phyloP scores from a whole-genome alignment of 1,284 basidiomycete genomes.

The Boletus sp. region DNA sequence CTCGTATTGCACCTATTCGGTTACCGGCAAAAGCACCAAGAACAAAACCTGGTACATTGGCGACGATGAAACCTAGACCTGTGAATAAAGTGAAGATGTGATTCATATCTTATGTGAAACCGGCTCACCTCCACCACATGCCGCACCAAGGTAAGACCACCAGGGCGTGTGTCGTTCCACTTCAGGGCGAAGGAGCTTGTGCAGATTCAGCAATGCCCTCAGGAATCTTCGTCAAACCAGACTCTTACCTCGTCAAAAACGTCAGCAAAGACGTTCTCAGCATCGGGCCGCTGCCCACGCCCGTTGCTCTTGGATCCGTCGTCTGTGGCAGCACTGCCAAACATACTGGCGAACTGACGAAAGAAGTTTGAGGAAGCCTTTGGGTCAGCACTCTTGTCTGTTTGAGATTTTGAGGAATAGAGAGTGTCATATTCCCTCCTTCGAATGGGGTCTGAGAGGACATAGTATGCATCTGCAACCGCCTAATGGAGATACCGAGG shows the following conservation, averaged over 20 bases:
- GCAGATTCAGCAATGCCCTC: constrained; percentile 10
- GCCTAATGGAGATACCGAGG: constrained; percentile 42
- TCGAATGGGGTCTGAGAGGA: constrained; percentile 79
- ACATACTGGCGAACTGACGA: constrained; percentile 71
- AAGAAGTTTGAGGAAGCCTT: constrained; percentile 73
- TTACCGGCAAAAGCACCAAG: constrained; percentile 82
- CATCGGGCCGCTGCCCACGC: constrained; percentile 57
- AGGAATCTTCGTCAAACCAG: not conserved
- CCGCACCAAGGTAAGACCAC: constrained; percentile 78
- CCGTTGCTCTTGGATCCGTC: constrained; percentile 32
- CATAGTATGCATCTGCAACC: constrained; percentile 95
- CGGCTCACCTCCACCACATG: constrained; percentile 43
- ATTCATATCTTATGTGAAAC: not conserved
- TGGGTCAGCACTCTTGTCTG: constrained; percentile 58
- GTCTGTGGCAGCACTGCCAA: constrained; percentile 38
- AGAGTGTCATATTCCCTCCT: constrained; percentile 80
- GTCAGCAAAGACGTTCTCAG: constrained; percentile 80
- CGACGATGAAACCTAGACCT: constrained; percentile 83
- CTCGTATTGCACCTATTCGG: constrained; percentile 80
- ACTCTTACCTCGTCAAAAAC: constrained; percentile 81
- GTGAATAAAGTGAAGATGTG: constrained; percentile 27
- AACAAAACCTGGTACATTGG: constrained; percentile 80
- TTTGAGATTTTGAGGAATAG: constrained; percentile 47
- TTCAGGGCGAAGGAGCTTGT: constrained; percentile 71
- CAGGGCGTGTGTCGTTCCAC: constrained; percentile 64